Percentiles rank a stretch among this genome's conserved stretches.
Conservation (phyloP, 2,329 filamentous ascomycete genomes). For the Colletotrichum eremochloae region DNA sequence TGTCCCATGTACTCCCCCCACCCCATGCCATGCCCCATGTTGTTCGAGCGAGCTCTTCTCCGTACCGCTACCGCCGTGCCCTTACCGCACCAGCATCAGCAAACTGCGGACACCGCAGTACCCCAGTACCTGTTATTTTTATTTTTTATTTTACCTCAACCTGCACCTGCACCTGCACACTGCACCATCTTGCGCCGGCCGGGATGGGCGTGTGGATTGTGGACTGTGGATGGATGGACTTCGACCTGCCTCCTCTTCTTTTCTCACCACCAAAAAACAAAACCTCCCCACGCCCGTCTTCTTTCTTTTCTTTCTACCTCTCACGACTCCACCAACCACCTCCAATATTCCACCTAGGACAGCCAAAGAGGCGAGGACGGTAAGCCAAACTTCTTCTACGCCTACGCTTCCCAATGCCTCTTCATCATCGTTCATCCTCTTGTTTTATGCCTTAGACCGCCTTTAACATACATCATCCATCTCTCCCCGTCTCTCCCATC, state of each 20-base stretch:
- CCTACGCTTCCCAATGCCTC: conserved; percentile 33
- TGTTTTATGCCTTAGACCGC: conserved; percentile 15
- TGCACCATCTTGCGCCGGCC: conserved; percentile 33
- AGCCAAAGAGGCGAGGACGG: conserved; percentile 44
- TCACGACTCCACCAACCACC: conserved; percentile 53
- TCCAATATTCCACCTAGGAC: conserved; percentile 44
- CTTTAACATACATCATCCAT: not conserved
- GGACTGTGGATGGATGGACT: conserved; percentile 34
- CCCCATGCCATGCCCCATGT: conserved; percentile 19
- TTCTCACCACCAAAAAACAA: conserved; percentile 45
- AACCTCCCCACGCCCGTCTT: conserved; percentile 44
- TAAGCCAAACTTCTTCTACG: conserved; percentile 40
- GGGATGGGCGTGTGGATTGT: conserved; percentile 30
- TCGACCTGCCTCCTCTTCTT: conserved; percentile 44
- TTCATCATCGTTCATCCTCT: conserved; percentile 29
- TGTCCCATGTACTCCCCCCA: too few relatives aligned
- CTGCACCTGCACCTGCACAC: conserved; percentile 26
- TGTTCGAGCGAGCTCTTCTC: conserved; percentile 20
- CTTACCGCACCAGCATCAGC: conserved; percentile 20
- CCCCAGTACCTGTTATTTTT: conserved; percentile 29
- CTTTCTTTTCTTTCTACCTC: conserved; percentile 49
- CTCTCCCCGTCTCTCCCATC: conserved; percentile 15
- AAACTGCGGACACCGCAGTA: conserved; percentile 35
- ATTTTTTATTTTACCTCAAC: conserved; percentile 8
- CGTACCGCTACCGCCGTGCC: conserved; percentile 31